Evolutionary conservation across 352 stramenopile species (phyloP), one percentile per base, ranked within the genome.

Genomic region (Phytophthora capsici): DNA sequence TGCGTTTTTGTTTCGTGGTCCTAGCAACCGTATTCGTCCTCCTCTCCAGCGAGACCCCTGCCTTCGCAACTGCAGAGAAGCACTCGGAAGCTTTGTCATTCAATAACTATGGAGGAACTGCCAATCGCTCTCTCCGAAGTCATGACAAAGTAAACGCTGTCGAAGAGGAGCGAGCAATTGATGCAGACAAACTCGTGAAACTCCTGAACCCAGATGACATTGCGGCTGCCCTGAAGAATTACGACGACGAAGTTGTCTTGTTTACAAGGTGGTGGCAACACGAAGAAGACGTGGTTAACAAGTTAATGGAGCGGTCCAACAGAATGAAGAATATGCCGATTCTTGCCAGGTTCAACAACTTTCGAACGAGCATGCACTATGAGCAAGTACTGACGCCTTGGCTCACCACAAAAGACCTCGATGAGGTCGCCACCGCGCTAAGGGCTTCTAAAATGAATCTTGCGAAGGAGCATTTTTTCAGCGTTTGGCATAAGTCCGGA

Each of bases 151-250:
- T 43, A 14, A 34, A 30, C n/a, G 5, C 25, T 19, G 17, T 13
- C 13, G 30, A 61, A 19, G 53, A 61, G 52, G 41, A 61, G 25
- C 38, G 53, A 36, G 26, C 2, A 14, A 32, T 63, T n/a, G 44
- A 55, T 16, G 2, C 28, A 30, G 6, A 9, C 13, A 38, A 47
- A 20, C 28, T 63, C 20, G 28, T 55, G 26, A 45, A 63, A 7
- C 25, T 63, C n/a, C 9, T 59, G n/a, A 25, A 36, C 1, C 19
- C 40, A 4, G 34, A 45, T 13, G 57, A 59, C 20, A 56, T 66
- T 17, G n/a, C 34, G 9, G n/a, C 5, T 17, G 48, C 28, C 1
- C 46, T 66, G 16, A 17, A 4, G 1, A 28, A 52, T 25, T 1
- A 36, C 3, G 41, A 57, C 40, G 26, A 36, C 0, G 20, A 38